phyloP scores from a whole-genome alignment of 139 green algal species.

The Coelastrella sp. region DNA sequence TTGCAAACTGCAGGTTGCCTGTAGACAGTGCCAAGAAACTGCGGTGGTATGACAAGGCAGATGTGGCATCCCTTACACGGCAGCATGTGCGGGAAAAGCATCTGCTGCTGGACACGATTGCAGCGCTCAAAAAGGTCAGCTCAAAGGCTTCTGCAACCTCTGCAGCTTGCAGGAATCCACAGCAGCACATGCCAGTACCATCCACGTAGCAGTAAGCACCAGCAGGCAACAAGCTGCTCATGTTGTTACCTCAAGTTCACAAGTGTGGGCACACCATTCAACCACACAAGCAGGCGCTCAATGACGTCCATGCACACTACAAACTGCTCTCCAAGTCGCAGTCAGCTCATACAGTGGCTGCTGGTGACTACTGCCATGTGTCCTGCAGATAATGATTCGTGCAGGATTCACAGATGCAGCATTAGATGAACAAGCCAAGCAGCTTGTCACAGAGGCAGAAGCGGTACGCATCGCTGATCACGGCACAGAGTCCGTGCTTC shows the following conservation, averaged over 20 bases:
- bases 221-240: too few species aligned
- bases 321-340: too few species aligned
- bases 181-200: too few species aligned
- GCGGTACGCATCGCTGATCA: conserved; percentile 50
- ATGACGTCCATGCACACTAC: too few species aligned
- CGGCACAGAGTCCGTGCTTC: conserved; percentile 54
- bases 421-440: conserved; percentile 48
- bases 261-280: too few species aligned
- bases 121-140: conserved; percentile 56
- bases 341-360: not conserved
- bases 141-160: not conserved
- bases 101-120: conserved; percentile 63
- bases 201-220: too few species aligned
- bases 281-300: too few species aligned
- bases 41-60: conserved; percentile 75
- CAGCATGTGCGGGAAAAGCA: conserved; percentile 68
- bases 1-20: conserved; percentile 51
- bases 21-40: conserved; percentile 73
- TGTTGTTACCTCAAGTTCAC: too few species aligned
- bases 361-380: not conserved
- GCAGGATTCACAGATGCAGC: conserved; percentile 45
- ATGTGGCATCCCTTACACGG: conserved; percentile 58
- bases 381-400: conserved; percentile 51
- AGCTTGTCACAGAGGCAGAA: conserved; percentile 42
- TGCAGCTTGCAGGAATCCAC: too few species aligned